Conservation (phyloP, 768 basidiomycete species). For the Kwoniella pini region DNA sequence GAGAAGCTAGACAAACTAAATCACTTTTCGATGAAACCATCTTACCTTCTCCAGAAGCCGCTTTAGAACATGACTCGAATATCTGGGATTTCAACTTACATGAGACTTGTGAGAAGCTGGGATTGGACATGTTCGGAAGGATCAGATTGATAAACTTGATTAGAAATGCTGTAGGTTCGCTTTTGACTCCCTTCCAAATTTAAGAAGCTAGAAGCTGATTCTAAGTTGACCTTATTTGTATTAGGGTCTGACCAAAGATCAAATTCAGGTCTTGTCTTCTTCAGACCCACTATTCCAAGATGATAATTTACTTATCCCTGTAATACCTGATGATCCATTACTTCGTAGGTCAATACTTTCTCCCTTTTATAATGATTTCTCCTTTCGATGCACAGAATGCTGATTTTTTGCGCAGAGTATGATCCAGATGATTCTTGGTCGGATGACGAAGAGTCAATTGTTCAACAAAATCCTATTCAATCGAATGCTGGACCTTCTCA, state of each 20-base stretch:
- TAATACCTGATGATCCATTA: constrained; percentile 80
- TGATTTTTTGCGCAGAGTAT: constrained; percentile 58
- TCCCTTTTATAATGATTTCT: background rate
- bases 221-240: no score
- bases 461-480: constrained; percentile 15
- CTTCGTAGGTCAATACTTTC: constrained; percentile 65
- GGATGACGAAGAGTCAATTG: constrained; percentile 64
- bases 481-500: constrained; percentile 17
- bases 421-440: constrained; percentile 63
- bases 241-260: constrained; percentile 18
- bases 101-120: constrained; percentile 19
- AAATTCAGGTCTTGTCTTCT: constrained; percentile 13
- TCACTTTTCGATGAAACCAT: constrained; percentile 43
- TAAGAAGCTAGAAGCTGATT: no score
- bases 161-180: constrained; percentile 57
- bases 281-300: constrained; percentile 66
- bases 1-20: constrained; percentile 36
- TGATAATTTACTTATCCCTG: constrained; percentile 80
- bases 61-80: constrained; percentile 36
- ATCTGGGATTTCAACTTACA: constrained; percentile 32
- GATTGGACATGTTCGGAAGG: constrained; percentile 73
- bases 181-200: background rate
- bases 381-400: background rate
- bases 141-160: constrained; percentile 86
- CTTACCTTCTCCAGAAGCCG: constrained; percentile 35